Base-by-base conservation (phyloP, 768 basidiomycete species). In the Boletus edulis region DNA sequence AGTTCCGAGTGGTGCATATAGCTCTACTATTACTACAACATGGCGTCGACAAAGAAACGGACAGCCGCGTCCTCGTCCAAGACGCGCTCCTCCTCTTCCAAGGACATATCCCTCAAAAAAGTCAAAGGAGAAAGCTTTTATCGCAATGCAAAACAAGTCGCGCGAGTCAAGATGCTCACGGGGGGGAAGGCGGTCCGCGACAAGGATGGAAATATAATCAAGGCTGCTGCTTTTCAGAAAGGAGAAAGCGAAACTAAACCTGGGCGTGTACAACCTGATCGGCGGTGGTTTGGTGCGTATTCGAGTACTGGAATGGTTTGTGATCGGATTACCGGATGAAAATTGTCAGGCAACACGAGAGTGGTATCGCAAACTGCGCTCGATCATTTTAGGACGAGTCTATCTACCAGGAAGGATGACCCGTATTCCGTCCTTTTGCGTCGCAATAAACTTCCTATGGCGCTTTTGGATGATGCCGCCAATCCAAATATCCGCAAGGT, bases 101-200 rank as follows among this genome's bases (percentile, higher is more conserved):
- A 78, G n/a, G 75, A 78, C 15, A 61, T 81, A 1, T 76, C 82
- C 5, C 75, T 91, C 42, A 81, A 83, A 61, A 87, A 79, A 70
- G 82, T 89, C 60, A 94, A 93, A 68, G 95, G 94, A 67, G 94
- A 97, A 77, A 99, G 96, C 72, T 98, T 98, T 77, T 99, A 97
- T 76, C 91, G 94, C 72, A 85, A 94, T 88, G 94, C 93, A 42
- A 98, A 98, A 70, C 79, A 85, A 65, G 93, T 86, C 37, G 76
- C 78, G 31, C 78, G 87, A 56, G 82, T 94, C 51, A 98, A 97
- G 78, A 89, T 99, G 88, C 82, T 97, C 64, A 90, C 81, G 54
- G 89, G 95, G 56, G 94, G 94, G 37, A 94, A 94, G 75, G 85
- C 96, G 57, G 80, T 97, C 27, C 82, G 93, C 43, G 92, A 98